Conservation (phyloP, 306 rosid genomes). For the Gastrolobium bilobum region DNA sequence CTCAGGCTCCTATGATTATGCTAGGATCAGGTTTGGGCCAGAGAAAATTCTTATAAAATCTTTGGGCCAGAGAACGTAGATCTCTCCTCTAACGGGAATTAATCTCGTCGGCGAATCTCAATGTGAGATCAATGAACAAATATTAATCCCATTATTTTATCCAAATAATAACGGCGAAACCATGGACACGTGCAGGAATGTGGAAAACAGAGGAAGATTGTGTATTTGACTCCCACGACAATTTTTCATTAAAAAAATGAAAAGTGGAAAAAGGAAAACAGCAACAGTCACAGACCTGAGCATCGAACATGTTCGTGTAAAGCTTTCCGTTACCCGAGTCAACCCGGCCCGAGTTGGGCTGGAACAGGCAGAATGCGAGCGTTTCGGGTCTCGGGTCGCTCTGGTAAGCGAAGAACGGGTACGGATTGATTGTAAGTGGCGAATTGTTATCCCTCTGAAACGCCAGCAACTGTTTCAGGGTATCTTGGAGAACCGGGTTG, state of each 20-base stretch:
- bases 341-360: slow-evolving; percentile 85
- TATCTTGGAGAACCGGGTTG: slow-evolving; percentile 54
- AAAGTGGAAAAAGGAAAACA: background rate
- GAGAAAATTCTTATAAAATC: no score
- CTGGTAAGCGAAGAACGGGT: slow-evolving; percentile 88
- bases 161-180: background rate
- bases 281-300: slow-evolving; percentile 68
- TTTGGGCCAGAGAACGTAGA: no score
- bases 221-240: slow-evolving; percentile 45
- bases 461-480: slow-evolving; percentile 59
- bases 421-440: slow-evolving; percentile 81
- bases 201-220: slow-evolving; percentile 9
- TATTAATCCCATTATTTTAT: no score
- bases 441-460: slow-evolving; percentile 72
- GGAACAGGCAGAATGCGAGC: slow-evolving; percentile 82
- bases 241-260: background rate
- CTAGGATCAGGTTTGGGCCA: no score
- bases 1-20: no score
- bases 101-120: no score
- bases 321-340: slow-evolving; percentile 80
- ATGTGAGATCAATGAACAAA: no score
- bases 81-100: no score
- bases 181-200: slow-evolving; percentile 47
- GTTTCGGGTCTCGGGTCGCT: slow-evolving; percentile 87
- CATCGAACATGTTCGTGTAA: slow-evolving; percentile 94